A percentile compares a stretch with the other conserved stretches of the same genome.
phyloP scores from a whole-genome alignment of 2,329 filamentous ascomycete genomes.

The Zarea fungicola region DNA sequence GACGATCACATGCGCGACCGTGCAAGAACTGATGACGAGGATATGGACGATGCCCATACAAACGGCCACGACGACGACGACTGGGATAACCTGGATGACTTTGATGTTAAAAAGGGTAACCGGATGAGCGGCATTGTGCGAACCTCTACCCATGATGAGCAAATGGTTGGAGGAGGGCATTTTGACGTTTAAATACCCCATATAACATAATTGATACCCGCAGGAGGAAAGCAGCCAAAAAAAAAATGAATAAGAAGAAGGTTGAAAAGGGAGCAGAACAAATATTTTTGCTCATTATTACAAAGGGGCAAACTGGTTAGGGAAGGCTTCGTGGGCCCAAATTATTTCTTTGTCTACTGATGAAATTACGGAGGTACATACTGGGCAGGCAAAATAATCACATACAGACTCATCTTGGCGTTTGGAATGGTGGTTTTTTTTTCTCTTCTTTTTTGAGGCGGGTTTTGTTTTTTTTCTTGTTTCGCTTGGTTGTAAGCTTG shows the following conservation, averaged over 20 bases:
- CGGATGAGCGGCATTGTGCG: slow-evolving; percentile 61
- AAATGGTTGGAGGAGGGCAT: slow-evolving; percentile 58
- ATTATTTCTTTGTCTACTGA: slow-evolving; percentile 4
- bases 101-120: slow-evolving; percentile 47
- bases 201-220: slow-evolving; percentile 8
- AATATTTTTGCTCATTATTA: neutral
- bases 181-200: slow-evolving; percentile 53
- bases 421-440: slow-evolving; percentile 8
- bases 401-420: slow-evolving; percentile 12
- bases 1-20: slow-evolving; percentile 72
- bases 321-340: too few species aligned
- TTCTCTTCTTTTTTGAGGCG: neutral
- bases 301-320: too few species aligned
- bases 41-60: slow-evolving; percentile 52
- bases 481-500: neutral
- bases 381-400: too few species aligned
- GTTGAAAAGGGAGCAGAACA: neutral
- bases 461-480: neutral
- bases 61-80: slow-evolving; percentile 41
- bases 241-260: neutral
- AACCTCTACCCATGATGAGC: slow-evolving; percentile 53
- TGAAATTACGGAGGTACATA: too few species aligned
- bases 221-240: too few species aligned
- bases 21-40: slow-evolving; percentile 45
- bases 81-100: slow-evolving; percentile 55